Percentiles rank a stretch among this genome's conserved stretches.
These are phyloP conservation scores for Dryas drummondii DNA, from an alignment of 306 rosid genomes.

Conservation along the genomic window DNA sequence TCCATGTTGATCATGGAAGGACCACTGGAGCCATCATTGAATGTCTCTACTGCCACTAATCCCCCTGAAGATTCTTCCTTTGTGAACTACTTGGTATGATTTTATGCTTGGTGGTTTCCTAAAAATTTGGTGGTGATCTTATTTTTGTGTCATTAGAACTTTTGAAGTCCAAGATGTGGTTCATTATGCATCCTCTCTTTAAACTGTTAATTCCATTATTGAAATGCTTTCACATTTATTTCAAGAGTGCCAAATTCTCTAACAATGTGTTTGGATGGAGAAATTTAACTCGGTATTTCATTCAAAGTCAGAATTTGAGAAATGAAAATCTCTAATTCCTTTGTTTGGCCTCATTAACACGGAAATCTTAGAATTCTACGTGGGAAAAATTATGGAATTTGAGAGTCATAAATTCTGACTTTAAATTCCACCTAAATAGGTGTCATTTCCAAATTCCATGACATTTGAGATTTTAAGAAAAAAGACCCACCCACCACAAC, in stretches of 20 bases:
- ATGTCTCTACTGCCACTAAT: constrained; percentile 45
- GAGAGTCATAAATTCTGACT: no score
- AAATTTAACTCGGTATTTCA: no score
- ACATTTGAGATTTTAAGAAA: no score
- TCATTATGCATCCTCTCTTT: neutral
- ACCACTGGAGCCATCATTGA: constrained; percentile 58
- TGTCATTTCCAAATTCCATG: no score
- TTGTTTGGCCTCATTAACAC: no score
- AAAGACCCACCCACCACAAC: no score
- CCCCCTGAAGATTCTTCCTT: constrained; percentile 61
- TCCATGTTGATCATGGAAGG: constrained; percentile 49
- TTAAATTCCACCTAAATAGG: no score
- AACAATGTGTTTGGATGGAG: no score
- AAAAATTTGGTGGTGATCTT: constrained; percentile 1
- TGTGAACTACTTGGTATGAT: constrained; percentile 39
- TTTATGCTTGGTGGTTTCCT: neutral
- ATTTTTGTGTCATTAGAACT: neutral
- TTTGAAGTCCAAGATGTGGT: neutral
- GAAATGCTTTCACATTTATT: neutral
- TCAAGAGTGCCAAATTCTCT: neutral
- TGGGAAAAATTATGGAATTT: no score
- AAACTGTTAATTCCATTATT: neutral
- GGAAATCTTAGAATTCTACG: no score
- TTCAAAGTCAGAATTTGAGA: no score
- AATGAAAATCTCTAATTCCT: no score